These are phyloP conservation scores for Kodamaea hsintzibuensis DNA, from an alignment of 805 yeast genomes.

Conservation along the genomic window DNA sequence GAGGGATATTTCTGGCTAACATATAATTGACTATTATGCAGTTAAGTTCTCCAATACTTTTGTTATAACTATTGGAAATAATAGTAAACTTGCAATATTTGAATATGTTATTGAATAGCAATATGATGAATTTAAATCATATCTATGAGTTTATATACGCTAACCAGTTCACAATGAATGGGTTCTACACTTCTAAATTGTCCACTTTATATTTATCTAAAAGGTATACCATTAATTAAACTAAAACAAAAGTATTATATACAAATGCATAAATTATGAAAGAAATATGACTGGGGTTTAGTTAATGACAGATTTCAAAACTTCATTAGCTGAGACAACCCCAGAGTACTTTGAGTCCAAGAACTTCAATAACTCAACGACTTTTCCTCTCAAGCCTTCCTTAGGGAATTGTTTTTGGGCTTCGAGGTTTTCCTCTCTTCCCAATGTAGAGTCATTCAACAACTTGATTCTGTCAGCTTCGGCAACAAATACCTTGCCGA, in stretches of 20 bases:
- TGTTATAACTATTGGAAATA: no score
- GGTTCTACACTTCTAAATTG: no score
- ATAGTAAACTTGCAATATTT: no score
- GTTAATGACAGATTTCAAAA: slow-evolving; percentile 41
- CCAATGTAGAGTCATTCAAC: slow-evolving; percentile 73
- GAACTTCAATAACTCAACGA: slow-evolving; percentile 69
- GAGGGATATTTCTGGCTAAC: no score
- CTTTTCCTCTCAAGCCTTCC: slow-evolving; percentile 63
- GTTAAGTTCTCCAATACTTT: no score
- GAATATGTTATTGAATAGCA: no score
- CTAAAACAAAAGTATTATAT: slow-evolving; percentile 5
- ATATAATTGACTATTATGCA: no score
- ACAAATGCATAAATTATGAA: slow-evolving; percentile 1
- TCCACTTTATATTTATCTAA: not conserved
- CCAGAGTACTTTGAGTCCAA: slow-evolving; percentile 68
- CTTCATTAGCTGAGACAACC: slow-evolving; percentile 53
- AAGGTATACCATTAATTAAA: slow-evolving; percentile 5
- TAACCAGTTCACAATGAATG: no score
- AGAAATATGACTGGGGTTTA: slow-evolving; percentile 1
- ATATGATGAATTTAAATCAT: no score
- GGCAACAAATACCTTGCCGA: slow-evolving; percentile 69
- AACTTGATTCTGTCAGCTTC: slow-evolving; percentile 73
- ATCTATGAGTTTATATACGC: no score
- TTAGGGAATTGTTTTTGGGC: slow-evolving; percentile 75
- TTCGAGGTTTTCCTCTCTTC: slow-evolving; percentile 81